Evolutionary conservation across 768 basidiomycete genomes (phyloP), one percentile per base, ranked within the genome.

Genomic region (Termitomyces bulborhizus): DNA sequence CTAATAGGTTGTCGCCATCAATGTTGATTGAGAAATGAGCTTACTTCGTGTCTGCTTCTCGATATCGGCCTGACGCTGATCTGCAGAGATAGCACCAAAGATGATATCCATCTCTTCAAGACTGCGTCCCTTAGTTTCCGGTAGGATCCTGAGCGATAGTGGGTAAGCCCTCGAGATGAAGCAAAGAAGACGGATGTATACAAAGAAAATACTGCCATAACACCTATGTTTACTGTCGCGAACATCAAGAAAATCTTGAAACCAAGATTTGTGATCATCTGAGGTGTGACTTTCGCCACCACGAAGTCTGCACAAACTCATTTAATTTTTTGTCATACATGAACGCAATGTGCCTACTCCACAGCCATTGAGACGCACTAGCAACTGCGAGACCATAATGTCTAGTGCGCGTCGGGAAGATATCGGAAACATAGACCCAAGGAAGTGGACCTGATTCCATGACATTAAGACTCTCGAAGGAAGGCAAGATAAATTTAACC

Each of bases 351-450:
- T 1, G 32, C 63, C 4, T 51, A 86, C 86, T 91, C 79, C 81
- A 91, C 6, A 93, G 69, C 90, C 90, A 93, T 56, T 93, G 92
- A 2, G 88, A 82, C 11, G 84, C 82, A 56, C 85, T 86, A 0
- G 86, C 92, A 2, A 83, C 69, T 0, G 88, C 80, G 26, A 93
- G 71, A 27, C 92, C 92, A 63, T 87, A 91, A 63, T 91, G 87
- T 54, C 90, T 76, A 4, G 90, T 92, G 44, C 89, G 74, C 7
- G 88, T 93, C 3, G 88, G 86, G 79, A 93, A 93, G 62, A 95
- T 91, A 65, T 95, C 92, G 5, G 88, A 75, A 40, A 85, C 86
- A 60, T 86, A 87, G 8, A 89, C 80, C 75, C 77, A 72, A 36
- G 71, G 71, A 21, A 78, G 61, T 6, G 77, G 77, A 72, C 90